Evolutionary conservation across 1,284 basidiomycete genomes (phyloP), one percentile per base, ranked within the genome.

Genomic region (Kwoniella shivajii): DNA sequence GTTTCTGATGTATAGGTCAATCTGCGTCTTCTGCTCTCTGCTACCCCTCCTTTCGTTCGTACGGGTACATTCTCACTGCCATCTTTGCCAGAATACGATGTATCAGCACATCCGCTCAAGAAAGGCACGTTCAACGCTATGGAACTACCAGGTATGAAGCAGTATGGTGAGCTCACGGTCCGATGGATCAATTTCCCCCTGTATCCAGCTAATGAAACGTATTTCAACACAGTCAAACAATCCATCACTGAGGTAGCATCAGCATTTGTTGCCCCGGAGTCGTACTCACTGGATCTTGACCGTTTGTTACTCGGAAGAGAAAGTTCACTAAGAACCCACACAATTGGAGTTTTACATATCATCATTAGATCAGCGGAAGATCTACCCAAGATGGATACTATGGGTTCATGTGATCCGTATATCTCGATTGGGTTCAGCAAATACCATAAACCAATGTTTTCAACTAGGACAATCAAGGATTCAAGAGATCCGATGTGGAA

Each of bases 321-420:
- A 44, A 62, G 61, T 2, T 51, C 72, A 0, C 43, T 77, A 11
- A 50, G 76, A 14, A 76, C 77, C 0, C 34, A 56, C 7, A 56
- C 69, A 11, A 66, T 79, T 24, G 78, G 78, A 0, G 75, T 79
- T 0, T 48, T 79, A 16, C 69, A 74, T n/a, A 66, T 79, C 34
- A 54, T 68, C 20, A 59, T 79, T 1, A 77, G 78, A 49, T 38
- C 64, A 2, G 77, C 76, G 1, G 48, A 61, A 31, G 66, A 68
- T 33, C 55, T 79, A 39, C 70, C 71, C 1, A 66, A 73, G 26
- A 63, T 73, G 1, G 78, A 78, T 60, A 68, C 77, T 1, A 54
- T 78, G 29, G 77, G 74, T 49, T 61, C 55, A 44, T 77, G 74
- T 29, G 78, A 79, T 60, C 77, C 78, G 0, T 79, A 79, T 52